Evolutionary conservation across 805 yeast species (phyloP), one percentile per base, ranked within the genome.

Genomic region (Brettanomyces naardenensis): DNA sequence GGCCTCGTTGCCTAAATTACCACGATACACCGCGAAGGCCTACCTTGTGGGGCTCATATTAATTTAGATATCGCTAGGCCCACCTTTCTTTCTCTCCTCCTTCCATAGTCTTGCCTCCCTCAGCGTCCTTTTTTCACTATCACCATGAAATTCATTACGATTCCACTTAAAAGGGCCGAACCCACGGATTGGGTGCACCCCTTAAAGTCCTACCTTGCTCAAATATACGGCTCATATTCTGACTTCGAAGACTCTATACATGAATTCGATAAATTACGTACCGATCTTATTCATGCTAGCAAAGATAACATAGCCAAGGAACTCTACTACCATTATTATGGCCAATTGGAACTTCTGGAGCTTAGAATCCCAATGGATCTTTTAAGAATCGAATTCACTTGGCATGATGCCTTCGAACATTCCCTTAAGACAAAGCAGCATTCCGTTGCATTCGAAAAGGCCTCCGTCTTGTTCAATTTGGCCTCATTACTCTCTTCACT

Each of bases 391-490:
- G 69, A 71, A 38, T 90, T 89, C 56, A 68, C 75, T 0, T 90
- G 97, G 97, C 61, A 62, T 46, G 95, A 89, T 53, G 80, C 92
- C 4, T 84, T 78, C 51, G 62, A 66, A 36, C 62, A 63, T 6
- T 46, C 64, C 0, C 41, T 18, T 3, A 59, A 65, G 1, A 71
- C 71, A 42, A 66, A 81, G n/a, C 96, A 89, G 54, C 73, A 73
- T 49, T 80, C 95, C 0, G 51, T 85, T 31, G 87, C 95, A 0
- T 88, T 85, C 53, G 98, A 90, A 52, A 90, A 90, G 61, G 95
- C 96, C 0, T 74, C 83, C 19, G 64, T 81, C 2, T 65, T 92
- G 37, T 90, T 80, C 68, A 89, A 89, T 52, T 60, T 89, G 37
- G 96, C 78, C 1, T 69, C 85, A 0, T 50, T 78, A 2, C 60